Percentiles rank a stretch among this genome's conserved stretches.
Conservation (phyloP, 495 filamentous ascomycete genomes). For the Penicillium odoratum region DNA sequence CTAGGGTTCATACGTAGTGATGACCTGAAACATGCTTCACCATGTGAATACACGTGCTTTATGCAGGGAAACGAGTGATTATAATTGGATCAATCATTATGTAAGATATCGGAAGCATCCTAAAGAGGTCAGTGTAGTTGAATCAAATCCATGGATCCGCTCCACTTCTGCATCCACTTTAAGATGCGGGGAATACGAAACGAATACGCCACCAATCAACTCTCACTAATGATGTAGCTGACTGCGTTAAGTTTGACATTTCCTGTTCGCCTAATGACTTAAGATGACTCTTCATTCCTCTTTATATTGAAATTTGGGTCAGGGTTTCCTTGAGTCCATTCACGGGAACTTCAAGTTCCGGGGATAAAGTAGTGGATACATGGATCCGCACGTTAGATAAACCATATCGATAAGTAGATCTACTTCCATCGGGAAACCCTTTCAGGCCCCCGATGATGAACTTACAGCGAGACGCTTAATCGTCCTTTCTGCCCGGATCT, state of each 20-base stretch:
- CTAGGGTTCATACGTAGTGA: too few relatives aligned
- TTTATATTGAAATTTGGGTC: too few relatives aligned
- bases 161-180: not conserved
- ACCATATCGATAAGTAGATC: not conserved
- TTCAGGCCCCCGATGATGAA: not conserved
- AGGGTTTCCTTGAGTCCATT: not conserved
- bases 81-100: not conserved
- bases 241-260: not conserved
- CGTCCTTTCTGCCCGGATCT: not conserved
- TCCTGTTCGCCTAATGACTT: not conserved
- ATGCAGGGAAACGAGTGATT: too few relatives aligned
- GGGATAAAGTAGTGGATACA: not conserved
- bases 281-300: not conserved
- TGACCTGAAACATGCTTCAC: not conserved
- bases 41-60: not conserved
- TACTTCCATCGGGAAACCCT: not conserved
- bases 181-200: constrained; percentile 8
- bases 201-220: constrained; percentile 16
- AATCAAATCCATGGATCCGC: not conserved
- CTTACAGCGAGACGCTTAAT: not conserved
- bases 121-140: constrained; percentile 13
- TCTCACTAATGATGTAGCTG: not conserved
- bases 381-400: not conserved
- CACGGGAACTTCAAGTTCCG: not conserved
- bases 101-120: constrained; percentile 3